Conservation (phyloP, 371 early-diverging fungal species). For the Mortierella sp. region DNA sequence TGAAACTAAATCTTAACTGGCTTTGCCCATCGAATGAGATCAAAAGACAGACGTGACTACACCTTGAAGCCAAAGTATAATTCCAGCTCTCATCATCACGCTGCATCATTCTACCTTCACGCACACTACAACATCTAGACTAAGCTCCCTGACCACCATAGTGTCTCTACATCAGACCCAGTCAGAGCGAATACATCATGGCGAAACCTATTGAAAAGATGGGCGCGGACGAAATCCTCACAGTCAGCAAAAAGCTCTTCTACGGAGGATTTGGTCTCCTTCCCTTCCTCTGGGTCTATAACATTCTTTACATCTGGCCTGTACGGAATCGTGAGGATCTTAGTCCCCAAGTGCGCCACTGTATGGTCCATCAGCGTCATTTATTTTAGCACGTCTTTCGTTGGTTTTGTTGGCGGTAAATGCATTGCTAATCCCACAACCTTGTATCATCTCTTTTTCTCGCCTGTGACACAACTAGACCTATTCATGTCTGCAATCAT, state of each 20-base stretch:
- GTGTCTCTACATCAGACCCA: background rate
- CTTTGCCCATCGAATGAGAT: too few relatives aligned
- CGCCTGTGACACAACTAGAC: slow-evolving; percentile 47
- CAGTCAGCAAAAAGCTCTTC: slow-evolving; percentile 67
- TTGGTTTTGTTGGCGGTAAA: background rate
- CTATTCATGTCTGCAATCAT: slow-evolving; percentile 62
- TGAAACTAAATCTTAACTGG: too few relatives aligned
- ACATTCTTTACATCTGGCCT: slow-evolving; percentile 66
- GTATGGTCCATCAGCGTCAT: slow-evolving; percentile 49
- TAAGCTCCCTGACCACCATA: background rate
- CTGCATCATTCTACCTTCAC: background rate
- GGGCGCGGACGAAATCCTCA: slow-evolving; percentile 64
- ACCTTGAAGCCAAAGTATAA: background rate
- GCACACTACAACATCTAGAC: background rate
- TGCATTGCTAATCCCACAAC: background rate
- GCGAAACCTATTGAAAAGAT: slow-evolving; percentile 63
- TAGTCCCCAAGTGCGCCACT: slow-evolving; percentile 60
- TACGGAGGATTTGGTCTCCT: slow-evolving; percentile 69
- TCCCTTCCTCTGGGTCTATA: slow-evolving; percentile 71
- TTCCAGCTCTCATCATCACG: background rate
- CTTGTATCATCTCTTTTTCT: background rate
- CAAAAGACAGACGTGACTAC: background rate
- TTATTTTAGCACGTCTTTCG: background rate
- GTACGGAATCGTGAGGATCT: slow-evolving; percentile 54
- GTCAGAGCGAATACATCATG: slow-evolving; percentile 40